Evolutionary conservation across 257 asterid genomes (phyloP), one percentile per base, ranked within the genome.

Genomic region (Solanum appendiculatum): DNA sequence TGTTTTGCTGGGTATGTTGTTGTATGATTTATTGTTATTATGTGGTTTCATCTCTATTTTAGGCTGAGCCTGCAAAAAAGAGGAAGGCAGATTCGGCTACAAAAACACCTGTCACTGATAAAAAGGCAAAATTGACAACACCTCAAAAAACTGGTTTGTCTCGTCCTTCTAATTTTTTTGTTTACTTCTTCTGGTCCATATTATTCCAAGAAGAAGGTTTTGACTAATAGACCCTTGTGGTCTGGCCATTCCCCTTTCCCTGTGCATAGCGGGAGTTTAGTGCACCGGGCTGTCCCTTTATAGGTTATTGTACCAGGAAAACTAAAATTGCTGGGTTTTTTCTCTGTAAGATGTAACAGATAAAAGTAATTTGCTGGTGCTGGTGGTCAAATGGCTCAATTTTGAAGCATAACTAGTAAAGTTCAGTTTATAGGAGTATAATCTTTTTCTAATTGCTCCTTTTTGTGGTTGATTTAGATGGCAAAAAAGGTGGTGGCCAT

Each of bases 131-230:
- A 91, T 90, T 89, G 86, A 68, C 88, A 18, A 94, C 99, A 46
- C 98, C 99, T 0, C 96, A 94, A 88, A 95, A 91, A 90, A 93
- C 96, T 88, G 99, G 99, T 96, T 73, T 85, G 69, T n/a, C 15
- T 82, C 46, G 34, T 5, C 73, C 46, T 27, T 85, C 56, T 9
- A 54, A 0, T 3, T 70, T 5, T 7, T 23, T 82, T 36, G 72
- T 11, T 82, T 77, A 9, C 16, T 37, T 16, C 31, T 23, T 48
- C 27, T n/a, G 46, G 29, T 66, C 21, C 36, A 0, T 27, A 27
- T 66, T 66, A 29, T 66, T 29, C 27, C 12, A 56, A 29, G 37
- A 29, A 29, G 23, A 29, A 14, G 39, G 23, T 29, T 27, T 66
- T 29, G 23, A 66, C 74, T 14, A 66, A 60, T 60, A 10, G 7